These are phyloP conservation scores for Lanzia echinophila DNA, from an alignment of 2,329 filamentous ascomycete genomes.

Conservation along the genomic window DNA sequence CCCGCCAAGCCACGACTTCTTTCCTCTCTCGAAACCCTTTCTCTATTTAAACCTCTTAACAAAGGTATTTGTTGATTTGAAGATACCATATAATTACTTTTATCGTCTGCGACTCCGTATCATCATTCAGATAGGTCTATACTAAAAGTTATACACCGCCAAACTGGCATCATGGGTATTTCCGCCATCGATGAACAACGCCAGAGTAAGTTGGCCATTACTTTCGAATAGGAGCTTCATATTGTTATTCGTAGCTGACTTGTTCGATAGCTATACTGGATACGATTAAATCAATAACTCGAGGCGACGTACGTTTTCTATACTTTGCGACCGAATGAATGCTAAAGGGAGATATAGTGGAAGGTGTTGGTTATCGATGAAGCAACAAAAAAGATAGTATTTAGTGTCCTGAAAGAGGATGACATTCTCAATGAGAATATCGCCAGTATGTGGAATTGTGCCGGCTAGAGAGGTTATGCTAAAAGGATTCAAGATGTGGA, in stretches of 20 bases:
- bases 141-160: conserved; percentile 8
- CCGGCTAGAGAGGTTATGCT: conserved; percentile 4
- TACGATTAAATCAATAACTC: conserved; percentile 70
- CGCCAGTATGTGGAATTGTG: conserved; percentile 56
- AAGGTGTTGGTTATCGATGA: conserved; percentile 92
- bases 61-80: background rate
- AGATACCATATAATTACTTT: background rate
- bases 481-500: conserved; percentile 66
- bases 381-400: conserved; percentile 73
- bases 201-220: conserved; percentile 48
- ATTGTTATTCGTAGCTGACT: conserved; percentile 15
- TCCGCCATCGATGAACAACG: conserved; percentile 83
- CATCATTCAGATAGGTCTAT: background rate
- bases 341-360: conserved; percentile 55
- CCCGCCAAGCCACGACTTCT: background rate
- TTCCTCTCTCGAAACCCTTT: background rate
- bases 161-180: conserved; percentile 40
- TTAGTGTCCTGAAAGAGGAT: conserved; percentile 90
- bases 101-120: background rate
- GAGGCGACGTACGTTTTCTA: conserved; percentile 61
- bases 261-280: conserved; percentile 56
- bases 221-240: background rate
- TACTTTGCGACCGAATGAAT: background rate
- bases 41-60: too few species aligned
- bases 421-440: conserved; percentile 96